Conservation (phyloP, 179 eudicot species). For the Carnegiea gigantea region DNA sequence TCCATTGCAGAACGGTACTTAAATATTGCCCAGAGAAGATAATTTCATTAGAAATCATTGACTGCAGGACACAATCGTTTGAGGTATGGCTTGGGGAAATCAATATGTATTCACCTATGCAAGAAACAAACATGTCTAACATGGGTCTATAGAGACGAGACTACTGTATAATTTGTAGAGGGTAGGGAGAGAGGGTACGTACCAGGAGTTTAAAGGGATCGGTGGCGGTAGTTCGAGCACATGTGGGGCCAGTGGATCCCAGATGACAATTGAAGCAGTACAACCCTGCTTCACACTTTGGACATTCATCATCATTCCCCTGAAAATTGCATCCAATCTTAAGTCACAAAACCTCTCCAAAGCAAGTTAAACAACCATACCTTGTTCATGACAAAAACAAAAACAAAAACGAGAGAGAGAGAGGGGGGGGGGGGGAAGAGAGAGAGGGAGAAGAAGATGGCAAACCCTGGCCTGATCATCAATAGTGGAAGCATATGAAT, state of each 20-base stretch:
- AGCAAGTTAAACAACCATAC: neutral
- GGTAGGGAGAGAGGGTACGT: constrained; percentile 29
- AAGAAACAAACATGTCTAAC: too few species aligned
- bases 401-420: too few species aligned
- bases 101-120: too few species aligned
- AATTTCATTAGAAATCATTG: too few species aligned
- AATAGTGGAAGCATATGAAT: constrained; percentile 8
- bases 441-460: neutral
- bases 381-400: too few species aligned
- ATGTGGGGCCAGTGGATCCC: constrained; percentile 35
- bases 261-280: constrained; percentile 51
- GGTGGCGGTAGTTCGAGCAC: constrained; percentile 53
- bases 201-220: constrained; percentile 62
- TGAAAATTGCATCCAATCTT: neutral
- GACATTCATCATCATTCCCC: neutral
- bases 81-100: too few species aligned
- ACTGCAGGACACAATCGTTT: too few species aligned
- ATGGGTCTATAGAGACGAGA: too few species aligned
- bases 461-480: neutral
- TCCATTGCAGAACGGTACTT: too few species aligned
- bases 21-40: too few species aligned
- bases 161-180: neutral
- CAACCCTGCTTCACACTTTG: constrained; percentile 55
- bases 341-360: neutral
- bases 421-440: neutral